Conservation (phyloP, 129 eudicot species). For the Erigeron canadensis region DNA sequence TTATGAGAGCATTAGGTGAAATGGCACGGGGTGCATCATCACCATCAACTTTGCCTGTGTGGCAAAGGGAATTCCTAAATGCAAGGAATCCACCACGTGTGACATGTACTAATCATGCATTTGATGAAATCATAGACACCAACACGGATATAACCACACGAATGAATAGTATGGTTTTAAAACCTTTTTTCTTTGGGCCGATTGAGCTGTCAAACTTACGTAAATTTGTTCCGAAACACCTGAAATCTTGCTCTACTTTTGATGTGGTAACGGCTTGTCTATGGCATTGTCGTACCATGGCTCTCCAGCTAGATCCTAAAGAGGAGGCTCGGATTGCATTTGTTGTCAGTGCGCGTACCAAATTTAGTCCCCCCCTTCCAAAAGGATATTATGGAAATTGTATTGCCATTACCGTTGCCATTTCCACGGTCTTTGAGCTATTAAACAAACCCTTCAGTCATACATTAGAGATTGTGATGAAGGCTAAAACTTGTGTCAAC, state of each 20-base stretch:
- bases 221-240: neutral
- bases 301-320: neutral
- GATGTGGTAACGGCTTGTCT: neutral
- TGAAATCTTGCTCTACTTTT: neutral
- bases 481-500: neutral
- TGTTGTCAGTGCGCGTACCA: neutral
- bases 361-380: neutral
- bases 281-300: neutral
- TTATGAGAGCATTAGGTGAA: constrained; percentile 47
- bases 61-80: constrained; percentile 46
- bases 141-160: neutral
- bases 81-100: constrained; percentile 48
- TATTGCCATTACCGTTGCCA: neutral
- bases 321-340: neutral
- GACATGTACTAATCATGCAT: constrained; percentile 43
- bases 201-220: neutral
- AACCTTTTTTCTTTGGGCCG: neutral
- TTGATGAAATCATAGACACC: constrained; percentile 23
- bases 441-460: neutral
- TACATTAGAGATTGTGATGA: neutral
- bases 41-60: constrained; percentile 42
- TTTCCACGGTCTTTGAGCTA: neutral
- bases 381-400: neutral
- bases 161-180: neutral
- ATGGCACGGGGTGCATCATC: constrained; percentile 10